These are phyloP conservation scores for Penicillium manginii DNA, from an alignment of 495 filamentous ascomycete species.

Conservation along the genomic window DNA sequence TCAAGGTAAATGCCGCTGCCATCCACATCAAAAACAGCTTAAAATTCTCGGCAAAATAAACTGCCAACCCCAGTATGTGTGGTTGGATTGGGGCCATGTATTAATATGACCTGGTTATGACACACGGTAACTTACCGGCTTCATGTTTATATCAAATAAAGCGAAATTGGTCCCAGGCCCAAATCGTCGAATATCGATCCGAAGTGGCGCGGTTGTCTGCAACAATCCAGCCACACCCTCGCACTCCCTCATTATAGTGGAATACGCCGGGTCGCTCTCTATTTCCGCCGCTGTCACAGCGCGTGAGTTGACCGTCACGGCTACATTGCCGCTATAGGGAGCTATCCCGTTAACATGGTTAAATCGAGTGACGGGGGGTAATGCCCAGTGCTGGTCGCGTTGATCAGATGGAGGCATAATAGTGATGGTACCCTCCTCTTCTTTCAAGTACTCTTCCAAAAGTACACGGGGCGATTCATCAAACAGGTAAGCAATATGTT, in stretches of 20 bases:
- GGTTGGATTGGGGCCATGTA: too few relatives aligned
- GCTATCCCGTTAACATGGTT: slow-evolving; percentile 40
- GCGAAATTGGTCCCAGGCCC: slow-evolving; percentile 26
- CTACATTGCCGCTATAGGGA: slow-evolving; percentile 39
- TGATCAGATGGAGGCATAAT: slow-evolving; percentile 36
- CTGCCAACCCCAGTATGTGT: too few relatives aligned
- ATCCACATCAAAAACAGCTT: too few relatives aligned
- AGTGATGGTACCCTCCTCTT: slow-evolving; percentile 43
- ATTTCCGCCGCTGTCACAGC: slow-evolving; percentile 20
- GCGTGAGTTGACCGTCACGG: slow-evolving; percentile 35
- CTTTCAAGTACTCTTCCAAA: slow-evolving; percentile 39
- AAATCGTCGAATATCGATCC: slow-evolving; percentile 44
- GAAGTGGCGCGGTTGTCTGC: slow-evolving; percentile 31
- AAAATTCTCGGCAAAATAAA: too few relatives aligned
- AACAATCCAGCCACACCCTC: slow-evolving; percentile 31
- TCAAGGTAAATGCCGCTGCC: too few relatives aligned
- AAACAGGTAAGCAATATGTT: slow-evolving; percentile 28
- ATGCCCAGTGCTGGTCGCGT: slow-evolving; percentile 30
- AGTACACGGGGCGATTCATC: slow-evolving; percentile 31
- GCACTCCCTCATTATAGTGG: slow-evolving; percentile 29
- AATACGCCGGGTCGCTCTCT: slow-evolving; percentile 20
- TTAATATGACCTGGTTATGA: background rate
- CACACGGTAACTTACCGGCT: slow-evolving; percentile 33
- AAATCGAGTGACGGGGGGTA: slow-evolving; percentile 38
- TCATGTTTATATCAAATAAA: slow-evolving; percentile 46